These are phyloP conservation scores for Sporothrix phasma DNA, from an alignment of 2,329 filamentous ascomycete genomes.

Conservation along the genomic window DNA sequence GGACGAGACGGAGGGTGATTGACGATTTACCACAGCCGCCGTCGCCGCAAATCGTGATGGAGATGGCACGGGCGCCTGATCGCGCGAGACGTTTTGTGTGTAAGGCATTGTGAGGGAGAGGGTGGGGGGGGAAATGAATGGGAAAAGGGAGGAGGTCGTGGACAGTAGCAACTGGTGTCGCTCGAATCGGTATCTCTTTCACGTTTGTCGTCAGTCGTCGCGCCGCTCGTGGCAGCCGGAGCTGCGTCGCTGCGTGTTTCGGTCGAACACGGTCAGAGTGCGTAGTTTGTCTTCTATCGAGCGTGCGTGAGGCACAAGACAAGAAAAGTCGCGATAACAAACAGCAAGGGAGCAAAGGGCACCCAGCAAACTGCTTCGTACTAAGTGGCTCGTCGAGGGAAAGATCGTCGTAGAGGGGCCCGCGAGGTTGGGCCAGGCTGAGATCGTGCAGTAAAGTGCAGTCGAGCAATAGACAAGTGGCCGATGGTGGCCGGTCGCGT, in stretches of 20 bases:
- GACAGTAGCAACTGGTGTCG: no score
- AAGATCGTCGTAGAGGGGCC: not conserved
- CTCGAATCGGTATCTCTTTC: not conserved
- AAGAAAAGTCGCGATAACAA: not conserved
- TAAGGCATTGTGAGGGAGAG: slow-evolving; percentile 11
- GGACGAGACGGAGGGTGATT: slow-evolving; percentile 72
- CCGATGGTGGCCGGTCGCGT: not conserved
- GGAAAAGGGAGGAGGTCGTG: not conserved
- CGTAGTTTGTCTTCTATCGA: not conserved
- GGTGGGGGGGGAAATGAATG: not conserved
- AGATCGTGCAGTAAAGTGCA: no score
- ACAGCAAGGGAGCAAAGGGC: not conserved
- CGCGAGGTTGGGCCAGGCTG: not conserved
- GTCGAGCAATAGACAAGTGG: not conserved
- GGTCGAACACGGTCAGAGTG: not conserved
- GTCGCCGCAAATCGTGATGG: slow-evolving; percentile 79
- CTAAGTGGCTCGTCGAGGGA: not conserved
- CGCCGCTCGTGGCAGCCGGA: slow-evolving; percentile 7
- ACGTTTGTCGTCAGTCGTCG: not conserved
- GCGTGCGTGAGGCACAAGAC: not conserved
- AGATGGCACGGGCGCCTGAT: slow-evolving; percentile 43
- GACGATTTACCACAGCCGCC: slow-evolving; percentile 79
- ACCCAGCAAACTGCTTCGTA: no score
- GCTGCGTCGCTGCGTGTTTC: slow-evolving; percentile 2
- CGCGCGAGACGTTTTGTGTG: slow-evolving; percentile 17